Conservation (phyloP, 2,329 filamentous ascomycete genomes). For the Colletotrichum somersetense region DNA sequence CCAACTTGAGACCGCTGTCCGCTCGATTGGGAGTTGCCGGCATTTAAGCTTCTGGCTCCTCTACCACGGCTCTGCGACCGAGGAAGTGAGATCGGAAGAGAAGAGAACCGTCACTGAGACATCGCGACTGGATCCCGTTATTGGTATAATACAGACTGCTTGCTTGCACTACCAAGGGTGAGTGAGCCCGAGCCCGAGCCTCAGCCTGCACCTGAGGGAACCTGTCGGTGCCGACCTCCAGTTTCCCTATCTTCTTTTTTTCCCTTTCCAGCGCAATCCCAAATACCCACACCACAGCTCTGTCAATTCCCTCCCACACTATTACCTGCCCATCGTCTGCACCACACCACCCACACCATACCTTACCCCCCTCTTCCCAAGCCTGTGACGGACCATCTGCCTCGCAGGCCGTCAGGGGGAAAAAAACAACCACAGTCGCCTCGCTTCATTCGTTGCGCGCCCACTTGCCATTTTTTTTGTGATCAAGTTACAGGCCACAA, state of each 20-base stretch:
- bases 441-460: constrained; percentile 28
- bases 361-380: constrained; percentile 11
- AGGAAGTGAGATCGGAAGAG: constrained; percentile 11
- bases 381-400: constrained; percentile 30
- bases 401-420: constrained; percentile 26
- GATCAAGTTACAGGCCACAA: constrained; percentile 22
- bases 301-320: constrained; percentile 36
- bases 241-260: constrained; percentile 39
- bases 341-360: constrained; percentile 33
- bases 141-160: background rate
- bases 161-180: constrained; percentile 26
- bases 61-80: constrained; percentile 23
- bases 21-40: constrained; percentile 29
- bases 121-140: constrained; percentile 6
- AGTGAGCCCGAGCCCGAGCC: constrained; percentile 22
- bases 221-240: constrained; percentile 32
- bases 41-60: constrained; percentile 36
- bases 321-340: constrained; percentile 27
- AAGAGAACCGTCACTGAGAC: constrained; percentile 10
- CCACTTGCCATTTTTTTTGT: constrained; percentile 7
- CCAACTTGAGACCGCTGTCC: constrained; percentile 35
- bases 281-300: constrained; percentile 40
- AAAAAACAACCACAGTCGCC: constrained; percentile 21
- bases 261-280: constrained; percentile 38
- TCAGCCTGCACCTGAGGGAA: constrained; percentile 10